phyloP scores from a whole-genome alignment of 306 rosid species.

The Betula pendula region DNA sequence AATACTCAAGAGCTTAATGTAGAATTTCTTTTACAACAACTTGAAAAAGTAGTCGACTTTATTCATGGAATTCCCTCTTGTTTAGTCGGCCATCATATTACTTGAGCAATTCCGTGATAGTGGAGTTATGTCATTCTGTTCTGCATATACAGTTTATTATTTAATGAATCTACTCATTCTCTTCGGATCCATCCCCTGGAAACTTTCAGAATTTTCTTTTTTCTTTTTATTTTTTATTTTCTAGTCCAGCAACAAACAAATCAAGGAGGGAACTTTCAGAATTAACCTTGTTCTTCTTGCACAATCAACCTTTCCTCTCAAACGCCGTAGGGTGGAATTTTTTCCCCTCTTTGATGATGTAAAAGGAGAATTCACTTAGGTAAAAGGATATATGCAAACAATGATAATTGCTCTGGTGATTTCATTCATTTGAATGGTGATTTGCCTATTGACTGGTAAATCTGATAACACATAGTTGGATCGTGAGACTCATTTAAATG shows the following conservation, averaged over 20 bases:
- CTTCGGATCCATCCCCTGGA: background rate
- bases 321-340: no score
- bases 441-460: background rate
- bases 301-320: background rate
- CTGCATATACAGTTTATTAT: no score
- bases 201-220: background rate
- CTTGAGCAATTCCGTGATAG: no score
- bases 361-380: background rate
- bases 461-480: background rate
- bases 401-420: background rate
- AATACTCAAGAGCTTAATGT: conserved; percentile 22
- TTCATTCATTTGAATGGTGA: background rate
- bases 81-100: no score
- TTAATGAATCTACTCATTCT: background rate
- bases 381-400: background rate
- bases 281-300: background rate
- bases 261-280: no score
- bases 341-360: no score
- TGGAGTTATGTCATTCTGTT: no score
- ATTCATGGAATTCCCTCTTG: background rate
- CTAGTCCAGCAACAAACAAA: no score
- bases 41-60: background rate
- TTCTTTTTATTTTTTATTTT: no score
- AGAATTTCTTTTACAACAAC: conserved; percentile 8
- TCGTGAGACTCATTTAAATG: no score